Evolutionary conservation across 2,329 filamentous ascomycete species (phyloP).

Genomic region (Clonostachys rhizophaga): DNA sequence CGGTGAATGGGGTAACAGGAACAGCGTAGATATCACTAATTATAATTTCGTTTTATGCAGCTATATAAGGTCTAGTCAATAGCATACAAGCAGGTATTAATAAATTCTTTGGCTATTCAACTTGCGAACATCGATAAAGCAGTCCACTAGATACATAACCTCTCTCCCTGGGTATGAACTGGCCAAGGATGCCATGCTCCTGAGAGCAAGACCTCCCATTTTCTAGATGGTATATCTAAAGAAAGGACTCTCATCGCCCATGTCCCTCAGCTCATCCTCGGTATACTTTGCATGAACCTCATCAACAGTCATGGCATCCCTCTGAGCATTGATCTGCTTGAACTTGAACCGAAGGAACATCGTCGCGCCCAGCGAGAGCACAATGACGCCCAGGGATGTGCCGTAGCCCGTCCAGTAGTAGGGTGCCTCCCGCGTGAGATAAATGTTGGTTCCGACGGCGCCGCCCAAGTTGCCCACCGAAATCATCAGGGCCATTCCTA

Average conservation of each 20-base stretch:
- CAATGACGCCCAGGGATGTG: slow-evolving; percentile 1
- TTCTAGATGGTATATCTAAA: slow-evolving; percentile 6
- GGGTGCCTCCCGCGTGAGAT: slow-evolving; percentile 3
- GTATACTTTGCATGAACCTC: slow-evolving; percentile 10
- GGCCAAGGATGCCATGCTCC: too few species aligned
- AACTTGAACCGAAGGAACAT: not conserved
- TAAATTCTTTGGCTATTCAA: too few species aligned
- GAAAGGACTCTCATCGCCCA: slow-evolving; percentile 11
- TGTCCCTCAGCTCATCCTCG: slow-evolving; percentile 7
- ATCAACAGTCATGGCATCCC: slow-evolving; percentile 6
- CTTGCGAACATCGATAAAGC: too few species aligned
- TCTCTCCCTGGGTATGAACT: too few species aligned
- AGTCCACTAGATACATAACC: too few species aligned
- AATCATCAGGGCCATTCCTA: slow-evolving; percentile 7
- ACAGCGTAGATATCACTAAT: too few species aligned
- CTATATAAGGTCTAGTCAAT: too few species aligned
- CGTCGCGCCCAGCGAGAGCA: not conserved
- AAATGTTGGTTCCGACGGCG: slow-evolving; percentile 5
- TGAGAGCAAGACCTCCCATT: not conserved
- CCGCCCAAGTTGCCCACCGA: slow-evolving; percentile 5
- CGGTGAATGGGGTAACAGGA: too few species aligned
- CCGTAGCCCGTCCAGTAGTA: slow-evolving; percentile 5
- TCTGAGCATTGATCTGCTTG: slow-evolving; percentile 10
- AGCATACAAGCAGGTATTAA: too few species aligned
- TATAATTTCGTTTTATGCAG: too few species aligned